Conservation (phyloP, 2,329 filamentous ascomycete genomes). For the Fusarium foetens region DNA sequence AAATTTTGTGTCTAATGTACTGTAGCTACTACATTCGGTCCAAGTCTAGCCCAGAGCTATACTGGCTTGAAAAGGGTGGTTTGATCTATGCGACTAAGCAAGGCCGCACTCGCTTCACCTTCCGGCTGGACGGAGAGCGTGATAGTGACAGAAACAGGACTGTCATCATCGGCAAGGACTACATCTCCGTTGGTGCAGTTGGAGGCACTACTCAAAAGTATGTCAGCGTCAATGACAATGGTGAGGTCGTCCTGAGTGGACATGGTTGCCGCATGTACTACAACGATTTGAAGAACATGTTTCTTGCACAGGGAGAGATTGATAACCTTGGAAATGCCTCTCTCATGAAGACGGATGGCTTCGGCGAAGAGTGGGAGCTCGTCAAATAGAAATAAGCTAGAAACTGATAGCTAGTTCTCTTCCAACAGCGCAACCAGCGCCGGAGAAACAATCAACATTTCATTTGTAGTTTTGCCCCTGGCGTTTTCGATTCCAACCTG, state of each 20-base stretch:
- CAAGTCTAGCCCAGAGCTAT: conserved; percentile 2
- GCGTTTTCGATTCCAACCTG: accelerated
- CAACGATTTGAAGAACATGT: background rate
- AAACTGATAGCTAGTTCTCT: background rate
- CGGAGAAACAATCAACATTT: background rate
- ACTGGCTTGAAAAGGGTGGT: background rate
- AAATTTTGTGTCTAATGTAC: background rate
- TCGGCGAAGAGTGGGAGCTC: conserved; percentile 32
- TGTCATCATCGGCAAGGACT: conserved; percentile 1
- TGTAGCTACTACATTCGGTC: conserved; percentile 9
- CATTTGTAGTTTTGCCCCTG: background rate
- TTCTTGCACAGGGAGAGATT: background rate
- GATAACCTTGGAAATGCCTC: background rate
- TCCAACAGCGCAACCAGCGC: too few species aligned
- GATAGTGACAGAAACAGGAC: background rate
- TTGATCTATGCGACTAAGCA: background rate
- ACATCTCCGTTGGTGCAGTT: background rate
- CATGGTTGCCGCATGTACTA: conserved; percentile 1
- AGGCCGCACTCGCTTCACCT: background rate
- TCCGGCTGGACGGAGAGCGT: background rate
- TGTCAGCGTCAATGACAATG: background rate
- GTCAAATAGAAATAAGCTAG: background rate
- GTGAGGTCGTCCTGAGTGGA: background rate
- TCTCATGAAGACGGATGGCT: background rate
- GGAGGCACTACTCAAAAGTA: background rate